phyloP scores from a whole-genome alignment of 2,329 filamentous ascomycete genomes.

The Zymoseptoria crescenta region DNA sequence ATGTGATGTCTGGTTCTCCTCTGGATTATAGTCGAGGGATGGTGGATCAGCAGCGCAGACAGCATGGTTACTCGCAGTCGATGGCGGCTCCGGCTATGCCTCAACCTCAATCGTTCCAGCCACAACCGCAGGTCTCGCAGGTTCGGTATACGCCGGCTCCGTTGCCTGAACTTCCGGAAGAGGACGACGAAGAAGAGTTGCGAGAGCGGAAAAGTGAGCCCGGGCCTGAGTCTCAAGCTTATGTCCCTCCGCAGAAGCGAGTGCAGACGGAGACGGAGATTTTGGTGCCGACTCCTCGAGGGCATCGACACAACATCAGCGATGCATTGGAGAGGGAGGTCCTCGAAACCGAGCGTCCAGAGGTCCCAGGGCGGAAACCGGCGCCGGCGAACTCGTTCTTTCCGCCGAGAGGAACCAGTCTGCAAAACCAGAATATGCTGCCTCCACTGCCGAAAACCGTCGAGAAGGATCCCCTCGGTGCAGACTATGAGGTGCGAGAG shows the following conservation, averaged over 20 bases:
- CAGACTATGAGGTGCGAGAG: slow-evolving; percentile 50
- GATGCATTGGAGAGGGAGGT: slow-evolving; percentile 75
- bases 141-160: slow-evolving; percentile 35
- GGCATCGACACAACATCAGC: slow-evolving; percentile 64
- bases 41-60: slow-evolving; percentile 41
- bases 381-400: neutral
- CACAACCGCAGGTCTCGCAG: slow-evolving; percentile 23
- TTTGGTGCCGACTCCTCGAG: slow-evolving; percentile 52
- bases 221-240: slow-evolving; percentile 23
- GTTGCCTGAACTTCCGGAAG: slow-evolving; percentile 66
- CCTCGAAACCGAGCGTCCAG: slow-evolving; percentile 60
- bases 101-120: slow-evolving; percentile 7
- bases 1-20: slow-evolving; percentile 20
- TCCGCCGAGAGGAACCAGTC: slow-evolving; percentile 6
- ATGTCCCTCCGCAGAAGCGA: slow-evolving; percentile 27
- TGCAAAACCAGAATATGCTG: neutral
- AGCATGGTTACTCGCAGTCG: slow-evolving; percentile 34
- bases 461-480: slow-evolving; percentile 18
- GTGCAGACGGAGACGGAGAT: slow-evolving; percentile 39
- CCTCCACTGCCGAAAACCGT: slow-evolving; percentile 2
- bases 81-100: slow-evolving; percentile 18
- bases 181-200: slow-evolving; percentile 54
- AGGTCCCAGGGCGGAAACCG: neutral
- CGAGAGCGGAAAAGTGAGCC: slow-evolving; percentile 9
- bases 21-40: slow-evolving; percentile 30